A percentile compares a stretch with the other conserved stretches of the same genome.
phyloP scores from a whole-genome alignment of 2,329 filamentous ascomycete species.

The Trichoderma atrobrunneum region DNA sequence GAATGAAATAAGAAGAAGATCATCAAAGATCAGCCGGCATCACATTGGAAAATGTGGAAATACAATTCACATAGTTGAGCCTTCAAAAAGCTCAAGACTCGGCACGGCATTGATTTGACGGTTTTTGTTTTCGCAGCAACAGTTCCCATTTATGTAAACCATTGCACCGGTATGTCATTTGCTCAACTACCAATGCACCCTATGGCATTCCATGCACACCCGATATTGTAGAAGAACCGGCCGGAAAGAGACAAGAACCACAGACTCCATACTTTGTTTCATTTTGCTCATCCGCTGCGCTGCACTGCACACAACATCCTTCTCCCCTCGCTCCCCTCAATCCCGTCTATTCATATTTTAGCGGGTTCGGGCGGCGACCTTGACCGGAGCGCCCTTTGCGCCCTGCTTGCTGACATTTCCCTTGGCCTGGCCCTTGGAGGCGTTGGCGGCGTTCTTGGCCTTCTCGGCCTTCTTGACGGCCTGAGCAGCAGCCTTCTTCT shows the following conservation, averaged over 20 bases:
- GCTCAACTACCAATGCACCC: slow-evolving; percentile 43
- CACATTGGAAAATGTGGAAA: background rate
- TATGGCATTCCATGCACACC: slow-evolving; percentile 42
- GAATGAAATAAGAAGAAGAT: background rate
- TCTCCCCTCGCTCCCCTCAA: background rate
- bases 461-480: slow-evolving; percentile 98
- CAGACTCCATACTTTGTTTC: slow-evolving; percentile 33
- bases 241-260: slow-evolving; percentile 45
- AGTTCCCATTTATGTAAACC: slow-evolving; percentile 23
- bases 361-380: slow-evolving; percentile 83
- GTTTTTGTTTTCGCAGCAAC: slow-evolving; percentile 11
- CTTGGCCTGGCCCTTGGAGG: slow-evolving; percentile 72
- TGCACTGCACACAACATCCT: background rate
- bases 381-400: slow-evolving; percentile 82
- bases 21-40: background rate
- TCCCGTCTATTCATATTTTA: slow-evolving; percentile 39
- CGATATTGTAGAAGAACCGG: slow-evolving; percentile 43
- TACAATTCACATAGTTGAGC: background rate
- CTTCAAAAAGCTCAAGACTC: background rate
- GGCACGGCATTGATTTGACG: background rate
- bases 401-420: slow-evolving; percentile 96
- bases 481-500: slow-evolving; percentile 88
- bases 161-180: slow-evolving; percentile 39
- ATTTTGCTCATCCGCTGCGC: slow-evolving; percentile 10
- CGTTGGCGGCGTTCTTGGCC: slow-evolving; percentile 80